Conservation (phyloP, 306 rosid species). For the Urtica urens region DNA sequence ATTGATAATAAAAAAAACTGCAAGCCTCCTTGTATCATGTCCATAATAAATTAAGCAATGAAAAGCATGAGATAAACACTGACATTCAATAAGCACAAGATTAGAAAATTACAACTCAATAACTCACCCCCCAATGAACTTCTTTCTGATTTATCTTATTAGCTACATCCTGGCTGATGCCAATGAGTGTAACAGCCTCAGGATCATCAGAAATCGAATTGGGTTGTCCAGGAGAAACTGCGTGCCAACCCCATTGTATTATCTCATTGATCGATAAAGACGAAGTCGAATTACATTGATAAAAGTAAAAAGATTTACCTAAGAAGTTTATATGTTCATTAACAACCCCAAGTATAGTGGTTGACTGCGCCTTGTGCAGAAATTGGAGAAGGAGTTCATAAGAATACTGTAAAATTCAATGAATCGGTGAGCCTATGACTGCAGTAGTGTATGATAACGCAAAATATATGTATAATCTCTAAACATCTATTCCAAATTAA, state of each 20-base stretch:
- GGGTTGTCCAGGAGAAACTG: conserved; percentile 86
- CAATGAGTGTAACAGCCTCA: conserved; percentile 70
- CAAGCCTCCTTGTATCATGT: neutral
- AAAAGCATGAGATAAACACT: neutral
- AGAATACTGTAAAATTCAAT: conserved; percentile 58
- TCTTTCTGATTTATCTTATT: conserved; percentile 77
- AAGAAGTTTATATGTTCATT: conserved; percentile 87
- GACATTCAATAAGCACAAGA: neutral
- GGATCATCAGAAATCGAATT: conserved; percentile 77
- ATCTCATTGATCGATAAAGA: neutral
- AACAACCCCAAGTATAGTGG: conserved; percentile 79
- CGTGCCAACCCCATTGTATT: conserved; percentile 8
- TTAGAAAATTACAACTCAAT: neutral
- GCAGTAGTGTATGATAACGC: too few species aligned
- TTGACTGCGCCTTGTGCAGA: conserved; percentile 64
- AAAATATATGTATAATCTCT: too few species aligned
- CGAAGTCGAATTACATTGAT: neutral
- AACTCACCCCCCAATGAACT: conserved; percentile 93
- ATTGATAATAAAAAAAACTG: conserved; percentile 7
- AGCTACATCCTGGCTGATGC: conserved; percentile 79
- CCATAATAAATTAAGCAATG: neutral
- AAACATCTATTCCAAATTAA: too few species aligned
- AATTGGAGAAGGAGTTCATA: conserved; percentile 86
- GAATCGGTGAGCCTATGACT: too few species aligned
- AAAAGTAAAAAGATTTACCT: conserved; percentile 39